phyloP scores from a whole-genome alignment of 2,329 filamentous ascomycete species.

The Claviceps sp. region DNA sequence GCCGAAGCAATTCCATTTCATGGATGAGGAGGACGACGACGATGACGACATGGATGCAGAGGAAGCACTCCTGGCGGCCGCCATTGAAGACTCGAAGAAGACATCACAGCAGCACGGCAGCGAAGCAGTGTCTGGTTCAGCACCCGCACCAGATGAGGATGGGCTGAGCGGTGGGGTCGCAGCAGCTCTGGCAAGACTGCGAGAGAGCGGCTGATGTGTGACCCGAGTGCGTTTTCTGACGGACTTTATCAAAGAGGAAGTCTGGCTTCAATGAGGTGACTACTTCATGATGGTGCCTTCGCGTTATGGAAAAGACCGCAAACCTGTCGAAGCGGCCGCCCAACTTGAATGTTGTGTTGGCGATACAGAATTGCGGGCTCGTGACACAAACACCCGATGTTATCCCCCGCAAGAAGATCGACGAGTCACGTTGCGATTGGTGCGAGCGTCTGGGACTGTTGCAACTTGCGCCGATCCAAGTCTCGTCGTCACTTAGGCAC shows the following conservation, averaged over 20 bases:
- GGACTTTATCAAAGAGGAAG: not conserved
- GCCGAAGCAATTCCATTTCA: slow-evolving; percentile 23
- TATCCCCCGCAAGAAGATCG: not conserved
- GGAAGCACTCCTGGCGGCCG: slow-evolving; percentile 26
- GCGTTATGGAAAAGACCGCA: too few species aligned
- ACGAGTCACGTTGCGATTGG: too few species aligned
- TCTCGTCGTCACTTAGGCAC: too few species aligned
- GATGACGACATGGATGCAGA: slow-evolving; percentile 34
- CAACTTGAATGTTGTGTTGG: too few species aligned
- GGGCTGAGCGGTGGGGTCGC: slow-evolving; percentile 44
- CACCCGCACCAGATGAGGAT: slow-evolving; percentile 4
- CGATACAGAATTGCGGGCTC: not conserved
- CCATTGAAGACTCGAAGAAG: slow-evolving; percentile 32
- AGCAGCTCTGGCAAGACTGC: slow-evolving; percentile 45
- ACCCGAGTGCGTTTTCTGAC: not conserved
- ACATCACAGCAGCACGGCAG: slow-evolving; percentile 19
- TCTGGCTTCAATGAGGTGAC: too few species aligned
- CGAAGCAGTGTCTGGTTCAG: slow-evolving; percentile 7
- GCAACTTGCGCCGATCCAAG: too few species aligned
- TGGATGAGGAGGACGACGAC: slow-evolving; percentile 23
- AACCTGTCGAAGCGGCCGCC: too few species aligned
- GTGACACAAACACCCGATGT: not conserved
- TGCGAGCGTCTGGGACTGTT: too few species aligned
- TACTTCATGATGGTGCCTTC: too few species aligned
- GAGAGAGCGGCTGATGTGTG: slow-evolving; percentile 23